phyloP scores from a whole-genome alignment of 352 stramenopile genomes.

The Pythium pectinolyticum region DNA sequence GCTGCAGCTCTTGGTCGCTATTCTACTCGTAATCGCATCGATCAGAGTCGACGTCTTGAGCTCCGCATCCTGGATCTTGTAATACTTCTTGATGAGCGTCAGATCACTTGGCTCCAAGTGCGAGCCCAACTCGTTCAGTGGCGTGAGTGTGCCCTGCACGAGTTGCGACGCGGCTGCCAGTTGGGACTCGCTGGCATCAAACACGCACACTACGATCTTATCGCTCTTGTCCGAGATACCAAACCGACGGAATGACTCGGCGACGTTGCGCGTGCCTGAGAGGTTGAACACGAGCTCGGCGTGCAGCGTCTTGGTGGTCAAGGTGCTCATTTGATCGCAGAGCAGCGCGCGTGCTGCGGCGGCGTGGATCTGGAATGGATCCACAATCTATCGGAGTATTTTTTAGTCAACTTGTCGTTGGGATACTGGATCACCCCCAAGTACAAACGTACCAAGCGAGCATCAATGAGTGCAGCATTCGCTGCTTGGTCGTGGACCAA shows the following conservation, averaged over 20 bases:
- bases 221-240: constrained; percentile 57
- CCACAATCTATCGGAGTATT: constrained; percentile 76
- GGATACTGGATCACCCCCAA: too few species aligned
- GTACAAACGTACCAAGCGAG: constrained; percentile 45
- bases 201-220: constrained; percentile 68
- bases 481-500: constrained; percentile 62
- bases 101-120: constrained; percentile 51
- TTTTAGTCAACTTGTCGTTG: too few species aligned
- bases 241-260: constrained; percentile 81
- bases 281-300: constrained; percentile 87
- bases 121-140: constrained; percentile 46
- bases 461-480: constrained; percentile 75
- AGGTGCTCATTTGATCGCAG: constrained; percentile 50
- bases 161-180: constrained; percentile 39
- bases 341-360: constrained; percentile 69
- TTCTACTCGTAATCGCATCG: constrained; percentile 74
- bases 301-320: constrained; percentile 80
- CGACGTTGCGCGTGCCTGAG: constrained; percentile 80
- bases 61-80: constrained; percentile 84
- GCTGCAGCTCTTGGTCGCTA: constrained; percentile 87
- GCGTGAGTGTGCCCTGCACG: constrained; percentile 52
- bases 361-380: constrained; percentile 75
- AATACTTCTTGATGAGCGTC: constrained; percentile 72
- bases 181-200: constrained; percentile 58
- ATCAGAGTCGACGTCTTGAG: constrained; percentile 58